Percentiles rank a stretch among this genome's conserved stretches.
These are phyloP conservation scores for Colletotrichum euphorbiae DNA, from an alignment of 2,329 filamentous ascomycete species.

Conservation along the genomic window DNA sequence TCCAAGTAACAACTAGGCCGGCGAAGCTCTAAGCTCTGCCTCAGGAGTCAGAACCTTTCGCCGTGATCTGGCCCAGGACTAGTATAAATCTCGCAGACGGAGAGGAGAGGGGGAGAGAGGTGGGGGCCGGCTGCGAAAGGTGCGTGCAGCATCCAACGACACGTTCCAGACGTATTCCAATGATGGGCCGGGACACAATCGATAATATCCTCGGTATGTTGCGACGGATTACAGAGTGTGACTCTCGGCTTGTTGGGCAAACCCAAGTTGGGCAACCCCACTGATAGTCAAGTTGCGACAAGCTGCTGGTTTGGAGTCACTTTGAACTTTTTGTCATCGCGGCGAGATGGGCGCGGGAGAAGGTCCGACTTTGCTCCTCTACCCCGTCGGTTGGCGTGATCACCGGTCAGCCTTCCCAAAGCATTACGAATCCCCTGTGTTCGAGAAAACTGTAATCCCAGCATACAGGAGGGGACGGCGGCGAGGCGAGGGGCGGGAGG, in stretches of 20 bases:
- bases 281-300: conserved; percentile 33
- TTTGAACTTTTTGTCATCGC: conserved; percentile 16
- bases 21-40: not conserved
- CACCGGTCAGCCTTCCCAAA: conserved; percentile 38
- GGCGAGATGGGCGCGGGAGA: conserved; percentile 7
- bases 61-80: not conserved
- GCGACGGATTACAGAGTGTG: conserved; percentile 30
- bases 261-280: conserved; percentile 31
- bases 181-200: conserved; percentile 22
- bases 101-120: conserved; percentile 9
- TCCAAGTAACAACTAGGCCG: not conserved
- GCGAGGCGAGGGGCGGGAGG: conserved; percentile 21
- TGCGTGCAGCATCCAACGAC: conserved; percentile 4
- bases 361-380: conserved; percentile 15
- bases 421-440: conserved; percentile 12
- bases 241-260: conserved; percentile 4
- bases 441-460: conserved; percentile 19
- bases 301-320: conserved; percentile 25
- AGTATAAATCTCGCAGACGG: conserved; percentile 13
- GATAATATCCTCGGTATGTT: conserved; percentile 26
- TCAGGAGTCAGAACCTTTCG: not conserved
- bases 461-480: conserved; percentile 12
- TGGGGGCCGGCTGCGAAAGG: conserved; percentile 9
- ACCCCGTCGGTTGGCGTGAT: conserved; percentile 35
- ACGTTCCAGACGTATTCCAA: conserved; percentile 37